These are phyloP conservation scores for Aureobasidium pullulans DNA, from an alignment of 2,329 filamentous ascomycete genomes.

Conservation along the genomic window DNA sequence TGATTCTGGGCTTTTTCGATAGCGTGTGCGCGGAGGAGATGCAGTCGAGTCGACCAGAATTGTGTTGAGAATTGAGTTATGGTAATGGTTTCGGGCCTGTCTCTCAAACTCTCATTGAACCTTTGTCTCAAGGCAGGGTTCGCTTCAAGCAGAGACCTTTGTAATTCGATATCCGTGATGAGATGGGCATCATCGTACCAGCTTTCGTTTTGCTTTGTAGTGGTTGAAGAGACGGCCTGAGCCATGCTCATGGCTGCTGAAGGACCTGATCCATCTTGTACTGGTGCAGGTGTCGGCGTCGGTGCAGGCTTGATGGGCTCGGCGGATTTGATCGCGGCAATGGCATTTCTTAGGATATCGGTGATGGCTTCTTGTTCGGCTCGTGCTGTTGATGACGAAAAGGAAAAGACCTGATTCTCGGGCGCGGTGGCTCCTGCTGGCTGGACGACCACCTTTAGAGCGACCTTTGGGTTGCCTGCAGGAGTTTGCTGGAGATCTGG, in stretches of 20 bases:
- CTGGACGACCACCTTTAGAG: conserved; percentile 85
- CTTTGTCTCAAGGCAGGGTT: conserved; percentile 70
- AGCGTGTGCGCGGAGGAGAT: conserved; percentile 79
- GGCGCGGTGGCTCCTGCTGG: conserved; percentile 51
- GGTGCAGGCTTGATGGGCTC: conserved; percentile 31
- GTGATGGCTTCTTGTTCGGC: conserved; percentile 80
- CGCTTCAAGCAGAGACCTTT: conserved; percentile 80
- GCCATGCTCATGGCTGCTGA: conserved; percentile 73
- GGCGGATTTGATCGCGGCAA: conserved; percentile 58
- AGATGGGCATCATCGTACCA: conserved; percentile 79
- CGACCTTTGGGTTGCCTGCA: conserved; percentile 78
- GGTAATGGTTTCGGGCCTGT: conserved; percentile 77
- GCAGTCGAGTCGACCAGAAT: conserved; percentile 88
- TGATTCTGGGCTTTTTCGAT: conserved; percentile 81
- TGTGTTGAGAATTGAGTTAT: conserved; percentile 77
- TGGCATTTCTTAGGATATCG: conserved; percentile 68
- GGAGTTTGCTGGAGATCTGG: conserved; percentile 92
- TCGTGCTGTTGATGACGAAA: conserved; percentile 71
- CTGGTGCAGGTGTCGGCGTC: conserved; percentile 23
- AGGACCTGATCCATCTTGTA: conserved; percentile 34
- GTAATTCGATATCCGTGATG: conserved; percentile 70
- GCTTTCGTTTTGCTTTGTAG: conserved; percentile 41
- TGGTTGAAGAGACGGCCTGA: conserved; percentile 52
- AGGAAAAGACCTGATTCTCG: conserved; percentile 76
- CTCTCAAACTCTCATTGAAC: conserved; percentile 75